phyloP scores from a whole-genome alignment of 2,329 filamentous ascomycete species.

The Purpureocillium takamizusanense region DNA sequence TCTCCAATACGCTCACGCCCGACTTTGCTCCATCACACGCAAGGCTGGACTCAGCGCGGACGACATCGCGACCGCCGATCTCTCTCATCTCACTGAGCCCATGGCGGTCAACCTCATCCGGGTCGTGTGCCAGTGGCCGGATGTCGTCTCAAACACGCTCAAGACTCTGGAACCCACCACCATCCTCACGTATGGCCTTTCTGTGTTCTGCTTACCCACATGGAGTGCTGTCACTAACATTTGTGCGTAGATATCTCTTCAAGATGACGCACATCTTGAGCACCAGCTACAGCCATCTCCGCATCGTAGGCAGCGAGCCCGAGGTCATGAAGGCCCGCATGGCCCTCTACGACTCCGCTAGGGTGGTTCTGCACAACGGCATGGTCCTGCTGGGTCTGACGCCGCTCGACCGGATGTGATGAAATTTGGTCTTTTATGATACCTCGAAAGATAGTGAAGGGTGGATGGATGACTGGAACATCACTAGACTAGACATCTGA shows the following conservation, averaged over 20 bases:
- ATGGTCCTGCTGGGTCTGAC: conserved; percentile 73
- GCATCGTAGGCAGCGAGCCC: conserved; percentile 70
- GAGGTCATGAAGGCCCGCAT: conserved; percentile 48
- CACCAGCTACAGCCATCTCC: conserved; percentile 72
- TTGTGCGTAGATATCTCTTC: conserved; percentile 55
- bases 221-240: background rate
- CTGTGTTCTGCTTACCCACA: background rate
- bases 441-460: background rate
- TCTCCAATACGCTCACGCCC: conserved; percentile 74
- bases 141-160: conserved; percentile 74
- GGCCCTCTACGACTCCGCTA: conserved; percentile 61
- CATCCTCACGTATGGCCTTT: conserved; percentile 20
- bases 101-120: conserved; percentile 68
- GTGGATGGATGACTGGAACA: background rate
- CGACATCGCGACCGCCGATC: conserved; percentile 54
- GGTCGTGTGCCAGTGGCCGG: conserved; percentile 74
- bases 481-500: background rate
- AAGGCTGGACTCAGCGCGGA: conserved; percentile 43
- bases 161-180: conserved; percentile 70
- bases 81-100: conserved; percentile 59
- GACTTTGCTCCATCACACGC: conserved; percentile 56
- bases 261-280: conserved; percentile 78
- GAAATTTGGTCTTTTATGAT: background rate
- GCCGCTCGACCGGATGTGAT: conserved; percentile 52
- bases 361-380: conserved; percentile 70